Evolutionary conservation across 495 filamentous ascomycete species (phyloP), one percentile per base, ranked within the genome.

Genomic region (Margaritispora aquatica): DNA sequence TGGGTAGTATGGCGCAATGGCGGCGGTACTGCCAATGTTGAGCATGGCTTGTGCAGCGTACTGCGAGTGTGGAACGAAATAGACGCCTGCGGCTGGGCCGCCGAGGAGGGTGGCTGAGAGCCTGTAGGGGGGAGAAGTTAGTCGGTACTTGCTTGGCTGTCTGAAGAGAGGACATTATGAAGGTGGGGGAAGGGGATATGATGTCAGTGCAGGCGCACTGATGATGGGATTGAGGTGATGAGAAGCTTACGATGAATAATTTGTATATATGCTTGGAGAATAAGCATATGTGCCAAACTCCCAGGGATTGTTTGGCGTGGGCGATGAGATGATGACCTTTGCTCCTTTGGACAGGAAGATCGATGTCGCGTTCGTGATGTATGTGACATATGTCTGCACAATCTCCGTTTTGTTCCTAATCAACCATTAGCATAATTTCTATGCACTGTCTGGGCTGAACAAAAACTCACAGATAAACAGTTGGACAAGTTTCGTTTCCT

Each of bases 351-450:
- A 66, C 20, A 71, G 66, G 70, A 81, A 80, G 26, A 72, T 61
- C 47, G 73, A 72, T 8, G 81, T 71, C 4, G 84, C 83, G 54
- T 83, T 79, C 56, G 78, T 74, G 47, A 85, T 63, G 65, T 84
- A 85, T 21, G 75, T 76, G 0, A 77, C 77, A 67, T 81, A 87
- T 0, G 83, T 85, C 23, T 80, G 69, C 2, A 84, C 79, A 0
- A 77, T 82, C 51, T 84, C 82, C 10, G 71, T 57, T n/a, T 71
- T 68, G 7, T 79, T 80, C 59, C 82, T 72, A 17, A 15, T 7
- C 17, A n/a, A n/a, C n/a, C n/a, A n/a, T n/a, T n/a, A n/a, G n/a
- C n/a, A n/a, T n/a, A n/a, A n/a, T n/a, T n/a, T n/a, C n/a, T n/a
- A 34, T 34, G 61, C 77, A 78, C 9, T 57, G 59, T 36, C 51